Percentiles rank a stretch among this genome's conserved stretches.
Evolutionary conservation across 108 stramenopile genomes (phyloP).

Genomic region (Pseudonitzschia delicatissima): DNA sequence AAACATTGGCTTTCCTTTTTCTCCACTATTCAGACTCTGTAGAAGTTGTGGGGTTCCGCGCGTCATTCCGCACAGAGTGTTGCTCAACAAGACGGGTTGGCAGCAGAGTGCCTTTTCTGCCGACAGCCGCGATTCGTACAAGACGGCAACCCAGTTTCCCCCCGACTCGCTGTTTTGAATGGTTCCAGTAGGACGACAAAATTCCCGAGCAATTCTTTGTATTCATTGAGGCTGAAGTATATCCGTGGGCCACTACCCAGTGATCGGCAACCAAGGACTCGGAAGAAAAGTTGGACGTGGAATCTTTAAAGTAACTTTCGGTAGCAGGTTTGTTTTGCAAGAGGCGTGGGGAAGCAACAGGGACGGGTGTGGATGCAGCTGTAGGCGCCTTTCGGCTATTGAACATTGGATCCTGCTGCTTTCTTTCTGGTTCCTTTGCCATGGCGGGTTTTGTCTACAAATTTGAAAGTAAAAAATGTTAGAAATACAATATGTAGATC

Average conservation of each 20-base stretch:
- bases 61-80: constrained; percentile 3
- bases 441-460: background rate
- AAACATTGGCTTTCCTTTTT: background rate
- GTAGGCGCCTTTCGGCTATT: background rate
- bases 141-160: constrained; percentile 24
- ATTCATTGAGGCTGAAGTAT: constrained; percentile 2
- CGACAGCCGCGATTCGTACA: constrained; percentile 18
- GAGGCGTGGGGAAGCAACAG: constrained; percentile 2
- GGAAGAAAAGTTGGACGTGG: background rate
- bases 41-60: constrained; percentile 6
- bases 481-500: background rate
- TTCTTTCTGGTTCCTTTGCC: background rate
- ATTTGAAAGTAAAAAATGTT: background rate
- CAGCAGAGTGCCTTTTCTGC: constrained; percentile 27
- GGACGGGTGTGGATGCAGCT: background rate
- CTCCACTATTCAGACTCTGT: background rate
- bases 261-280: constrained; percentile 12
- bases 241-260: constrained; percentile 9
- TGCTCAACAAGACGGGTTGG: constrained; percentile 7
- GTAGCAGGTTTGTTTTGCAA: background rate
- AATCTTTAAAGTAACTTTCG: background rate
- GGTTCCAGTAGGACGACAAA: constrained; percentile 21
- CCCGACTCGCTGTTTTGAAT: background rate
- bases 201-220: background rate
- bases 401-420: background rate